Base-by-base conservation (phyloP, 495 filamentous ascomycete species). In the Trichocladium antarcticum region DNA sequence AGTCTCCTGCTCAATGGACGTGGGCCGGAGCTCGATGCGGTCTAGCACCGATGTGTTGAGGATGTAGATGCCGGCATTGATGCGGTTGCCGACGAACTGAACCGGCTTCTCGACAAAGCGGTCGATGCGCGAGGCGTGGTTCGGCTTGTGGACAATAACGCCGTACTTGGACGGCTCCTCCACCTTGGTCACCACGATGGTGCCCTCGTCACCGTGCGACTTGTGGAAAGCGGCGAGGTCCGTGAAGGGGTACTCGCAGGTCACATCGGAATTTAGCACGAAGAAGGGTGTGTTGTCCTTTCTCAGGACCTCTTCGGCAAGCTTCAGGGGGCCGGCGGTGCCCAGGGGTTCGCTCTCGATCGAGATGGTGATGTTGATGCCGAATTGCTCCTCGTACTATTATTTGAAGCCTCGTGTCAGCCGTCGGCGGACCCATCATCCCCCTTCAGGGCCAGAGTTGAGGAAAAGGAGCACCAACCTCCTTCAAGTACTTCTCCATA, bases 71-170 rank as follows among this genome's bases (percentile, higher is more conserved):
- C 92, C 92, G 57, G 92, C 92, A 60, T 99, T 99, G 78, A 99
- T 99, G 48, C 92, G 85, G 74, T 99, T 99, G 59, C 92, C 92
- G 42, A 99, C 92, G 70, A 96, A 99, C 68, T 99, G 87, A 58
- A 97, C 89, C 32, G 92, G 92, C 75, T 99, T 99, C 76, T 99
- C 92, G 49, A 99, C 92, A 73, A 99, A 99, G 50, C 92, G 87
- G 72, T 99, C 92, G 68, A 99, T 97, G 59, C 86, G 83, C 14
- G 88, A 85, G 29, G 87, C 69, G 67, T 95, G 87, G 71, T 79
- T 83, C 45, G 89, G 90, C 74, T 95, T 94, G 81, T 99, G 92
- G 17, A 99, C 92, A 16, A 99, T 79, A 49, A 99, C 92, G 78
- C 92, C 92, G 67, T 97, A 99, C 71, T 99, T 99, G 54, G 86